Evolutionary conservation across 2,329 filamentous ascomycete species (phyloP).

Genomic region (Botrytis aclada): DNA sequence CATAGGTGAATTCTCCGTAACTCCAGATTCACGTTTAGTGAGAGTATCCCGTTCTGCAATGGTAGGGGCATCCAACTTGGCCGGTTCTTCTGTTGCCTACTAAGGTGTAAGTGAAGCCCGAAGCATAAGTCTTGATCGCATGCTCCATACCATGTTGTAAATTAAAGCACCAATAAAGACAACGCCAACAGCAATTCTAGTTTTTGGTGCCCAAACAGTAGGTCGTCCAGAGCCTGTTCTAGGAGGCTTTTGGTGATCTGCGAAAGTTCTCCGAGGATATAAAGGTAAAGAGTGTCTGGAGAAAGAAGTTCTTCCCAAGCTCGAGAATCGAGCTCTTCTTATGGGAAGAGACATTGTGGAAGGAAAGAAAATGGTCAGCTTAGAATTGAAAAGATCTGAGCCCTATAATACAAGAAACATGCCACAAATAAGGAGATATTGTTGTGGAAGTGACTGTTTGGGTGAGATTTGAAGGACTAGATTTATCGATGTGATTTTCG

Average conservation of each 20-base stretch:
- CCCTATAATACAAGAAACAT: slow-evolving; percentile 31
- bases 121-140: slow-evolving; percentile 9
- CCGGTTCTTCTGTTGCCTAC: slow-evolving; percentile 36
- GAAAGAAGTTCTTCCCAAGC: slow-evolving; percentile 17
- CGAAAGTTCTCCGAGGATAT: slow-evolving; percentile 29
- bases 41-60: slow-evolving; percentile 84
- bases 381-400: slow-evolving; percentile 16
- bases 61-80: slow-evolving; percentile 58
- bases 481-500: neutral
- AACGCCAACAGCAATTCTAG: slow-evolving; percentile 47
- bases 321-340: slow-evolving; percentile 20
- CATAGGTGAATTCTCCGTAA: slow-evolving; percentile 84
- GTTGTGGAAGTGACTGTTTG: neutral
- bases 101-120: slow-evolving; percentile 26
- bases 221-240: slow-evolving; percentile 17
- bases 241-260: slow-evolving; percentile 26
- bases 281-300: slow-evolving; percentile 8
- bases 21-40: slow-evolving; percentile 71
- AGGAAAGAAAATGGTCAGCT: slow-evolving; percentile 4
- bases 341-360: slow-evolving; percentile 32
- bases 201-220: slow-evolving; percentile 44
- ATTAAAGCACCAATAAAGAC: slow-evolving; percentile 48
- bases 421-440: slow-evolving; percentile 28
- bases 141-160: slow-evolving; percentile 47
- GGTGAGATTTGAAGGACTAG: neutral